Conservation (phyloP, 1,139 yeast genomes). For the Nakaseomyces glabratus region DNA sequence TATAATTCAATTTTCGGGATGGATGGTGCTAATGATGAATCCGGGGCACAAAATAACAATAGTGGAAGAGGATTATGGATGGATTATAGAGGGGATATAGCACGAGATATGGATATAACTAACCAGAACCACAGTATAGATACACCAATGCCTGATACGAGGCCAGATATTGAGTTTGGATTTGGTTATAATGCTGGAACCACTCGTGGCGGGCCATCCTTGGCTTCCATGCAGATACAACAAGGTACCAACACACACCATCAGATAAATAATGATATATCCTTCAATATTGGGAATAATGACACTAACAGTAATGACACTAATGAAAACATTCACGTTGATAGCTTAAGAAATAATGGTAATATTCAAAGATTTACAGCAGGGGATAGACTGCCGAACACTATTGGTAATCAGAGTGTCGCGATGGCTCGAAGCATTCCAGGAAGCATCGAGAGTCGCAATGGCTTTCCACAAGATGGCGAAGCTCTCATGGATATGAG, state of each 20-base stretch:
- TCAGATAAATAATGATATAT: not conserved
- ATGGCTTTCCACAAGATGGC: conserved; percentile 1
- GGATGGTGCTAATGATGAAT: conserved; percentile 3
- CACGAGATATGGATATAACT: conserved; percentile 1
- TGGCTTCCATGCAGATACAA: no score
- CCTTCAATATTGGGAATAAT: not conserved
- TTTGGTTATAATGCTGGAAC: no score
- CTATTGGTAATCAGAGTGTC: not conserved
- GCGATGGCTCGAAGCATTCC: conserved; percentile 1
- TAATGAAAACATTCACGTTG: no score
- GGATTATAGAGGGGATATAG: conserved; percentile 2
- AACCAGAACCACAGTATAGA: conserved; percentile 1
- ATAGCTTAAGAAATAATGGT: no score
- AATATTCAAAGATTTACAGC: no score
- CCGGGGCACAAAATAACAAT: no score
- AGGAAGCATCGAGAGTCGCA: conserved; percentile 1
- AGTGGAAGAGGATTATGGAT: conserved; percentile 4
- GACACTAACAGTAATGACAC: no score
- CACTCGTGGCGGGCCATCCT: no score
- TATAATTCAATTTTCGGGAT: no score
- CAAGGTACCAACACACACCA: no score
- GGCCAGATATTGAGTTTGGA: no score
- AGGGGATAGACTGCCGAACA: not conserved
- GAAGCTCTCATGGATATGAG: conserved; percentile 2
- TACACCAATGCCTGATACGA: conserved; percentile 1